These are phyloP conservation scores for Fusarium camptoceras DNA, from an alignment of 2,329 filamentous ascomycete species.

Conservation along the genomic window DNA sequence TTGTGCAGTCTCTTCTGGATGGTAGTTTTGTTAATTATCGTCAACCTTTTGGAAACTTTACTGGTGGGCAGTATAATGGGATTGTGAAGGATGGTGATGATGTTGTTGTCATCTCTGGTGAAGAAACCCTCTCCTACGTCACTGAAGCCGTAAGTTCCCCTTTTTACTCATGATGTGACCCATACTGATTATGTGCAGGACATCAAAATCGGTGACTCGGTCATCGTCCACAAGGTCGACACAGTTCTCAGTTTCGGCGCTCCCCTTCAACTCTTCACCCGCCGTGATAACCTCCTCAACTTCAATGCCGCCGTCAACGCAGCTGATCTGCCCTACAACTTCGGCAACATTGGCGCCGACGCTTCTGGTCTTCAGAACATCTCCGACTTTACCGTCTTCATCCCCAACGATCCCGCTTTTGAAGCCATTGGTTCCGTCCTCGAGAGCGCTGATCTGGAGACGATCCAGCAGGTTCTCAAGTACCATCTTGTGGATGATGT, in stretches of 20 bases:
- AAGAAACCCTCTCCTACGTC: slow-evolving; percentile 49
- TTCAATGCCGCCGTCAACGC: slow-evolving; percentile 48
- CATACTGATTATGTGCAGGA: slow-evolving; percentile 35
- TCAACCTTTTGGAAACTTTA: slow-evolving; percentile 54
- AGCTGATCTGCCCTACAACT: slow-evolving; percentile 43
- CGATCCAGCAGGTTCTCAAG: slow-evolving; percentile 46
- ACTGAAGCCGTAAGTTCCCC: slow-evolving; percentile 46
- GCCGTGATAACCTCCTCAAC: slow-evolving; percentile 43
- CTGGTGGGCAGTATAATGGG: slow-evolving; percentile 53
- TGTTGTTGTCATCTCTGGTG: slow-evolving; percentile 51
- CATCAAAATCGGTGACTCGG: slow-evolving; percentile 46
- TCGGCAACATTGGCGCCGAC: slow-evolving; percentile 43
- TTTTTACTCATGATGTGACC: background rate
- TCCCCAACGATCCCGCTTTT: slow-evolving; percentile 47
- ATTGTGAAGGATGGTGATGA: slow-evolving; percentile 49
- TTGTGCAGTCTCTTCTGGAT: slow-evolving; percentile 48
- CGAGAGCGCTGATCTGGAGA: slow-evolving; percentile 35
- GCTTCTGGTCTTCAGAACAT: slow-evolving; percentile 41
- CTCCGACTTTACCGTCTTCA: slow-evolving; percentile 49
- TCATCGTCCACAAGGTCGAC: slow-evolving; percentile 50
- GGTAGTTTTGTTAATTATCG: slow-evolving; percentile 46
- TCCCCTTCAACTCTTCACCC: slow-evolving; percentile 49
- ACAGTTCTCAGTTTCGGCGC: slow-evolving; percentile 46
- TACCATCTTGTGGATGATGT: slow-evolving; percentile 50
- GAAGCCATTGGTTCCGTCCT: slow-evolving; percentile 47